A percentile compares a stretch with the other conserved stretches of the same genome.
These are phyloP conservation scores for Xylaria digitata DNA, from an alignment of 2,329 filamentous ascomycete species.

Conservation along the genomic window DNA sequence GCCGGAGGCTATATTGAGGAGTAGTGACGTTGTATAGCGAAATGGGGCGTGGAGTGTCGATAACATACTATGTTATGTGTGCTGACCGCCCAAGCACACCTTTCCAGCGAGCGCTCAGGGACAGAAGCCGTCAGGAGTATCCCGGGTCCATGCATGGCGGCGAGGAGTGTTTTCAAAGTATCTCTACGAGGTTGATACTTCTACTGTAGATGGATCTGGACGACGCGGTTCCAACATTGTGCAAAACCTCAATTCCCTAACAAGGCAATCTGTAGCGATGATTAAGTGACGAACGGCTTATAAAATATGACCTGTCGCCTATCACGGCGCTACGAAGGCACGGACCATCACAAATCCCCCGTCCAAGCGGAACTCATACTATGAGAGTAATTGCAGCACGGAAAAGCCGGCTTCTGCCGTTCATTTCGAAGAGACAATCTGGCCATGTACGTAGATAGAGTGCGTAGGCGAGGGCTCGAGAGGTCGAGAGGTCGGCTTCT, in stretches of 20 bases:
- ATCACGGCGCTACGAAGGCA: slow-evolving; percentile 9
- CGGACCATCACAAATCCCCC: slow-evolving; percentile 23
- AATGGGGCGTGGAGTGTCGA: slow-evolving; percentile 21
- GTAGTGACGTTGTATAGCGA: slow-evolving; percentile 17
- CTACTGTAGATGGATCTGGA: not conserved
- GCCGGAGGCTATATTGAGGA: slow-evolving; percentile 39
- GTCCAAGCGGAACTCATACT: slow-evolving; percentile 21
- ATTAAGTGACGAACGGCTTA: slow-evolving; percentile 14
- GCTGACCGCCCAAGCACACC: slow-evolving; percentile 32
- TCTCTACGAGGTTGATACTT: slow-evolving; percentile 36
- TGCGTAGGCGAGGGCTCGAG: slow-evolving; percentile 9
- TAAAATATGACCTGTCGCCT: slow-evolving; percentile 36
- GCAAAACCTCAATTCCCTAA: slow-evolving; percentile 20
- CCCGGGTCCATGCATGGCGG: slow-evolving; percentile 29
- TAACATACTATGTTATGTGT: slow-evolving; percentile 5
- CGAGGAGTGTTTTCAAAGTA: slow-evolving; percentile 25
- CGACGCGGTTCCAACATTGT: slow-evolving; percentile 3
- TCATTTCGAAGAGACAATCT: not conserved
- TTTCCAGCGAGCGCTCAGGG: slow-evolving; percentile 20
- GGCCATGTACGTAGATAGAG: not conserved
- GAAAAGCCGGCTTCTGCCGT: slow-evolving; percentile 1
- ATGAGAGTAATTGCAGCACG: slow-evolving; percentile 9
- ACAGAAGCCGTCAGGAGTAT: slow-evolving; percentile 37
- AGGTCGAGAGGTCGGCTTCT: not conserved
- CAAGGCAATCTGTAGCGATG: slow-evolving; percentile 41